A percentile compares a stretch with the other conserved stretches of the same genome.
Conservation (phyloP, 2,329 filamentous ascomycete genomes). For the Phaeosphaeriaceae sp. region DNA sequence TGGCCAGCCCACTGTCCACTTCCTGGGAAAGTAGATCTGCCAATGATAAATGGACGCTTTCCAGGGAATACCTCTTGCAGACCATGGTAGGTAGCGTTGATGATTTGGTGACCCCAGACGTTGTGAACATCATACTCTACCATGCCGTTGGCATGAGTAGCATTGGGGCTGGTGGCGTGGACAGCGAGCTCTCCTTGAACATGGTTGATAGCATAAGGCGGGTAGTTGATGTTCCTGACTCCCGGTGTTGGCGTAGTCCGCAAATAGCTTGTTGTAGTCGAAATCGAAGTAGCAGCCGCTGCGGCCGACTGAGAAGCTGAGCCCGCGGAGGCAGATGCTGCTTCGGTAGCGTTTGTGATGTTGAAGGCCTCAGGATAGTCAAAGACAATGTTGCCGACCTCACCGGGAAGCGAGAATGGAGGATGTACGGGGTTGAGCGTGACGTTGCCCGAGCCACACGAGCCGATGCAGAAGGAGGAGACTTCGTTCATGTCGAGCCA, state of each 20-base stretch:
- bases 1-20: slow-evolving; percentile 78
- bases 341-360: slow-evolving; percentile 71
- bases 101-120: slow-evolving; percentile 71
- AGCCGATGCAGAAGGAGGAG: slow-evolving; percentile 72
- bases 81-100: slow-evolving; percentile 78
- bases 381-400: slow-evolving; percentile 65
- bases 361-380: slow-evolving; percentile 75
- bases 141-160: slow-evolving; percentile 75
- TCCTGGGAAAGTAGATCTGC: slow-evolving; percentile 80
- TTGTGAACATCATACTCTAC: slow-evolving; percentile 86
- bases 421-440: slow-evolving; percentile 73
- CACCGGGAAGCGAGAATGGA: slow-evolving; percentile 69
- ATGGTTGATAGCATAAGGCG: slow-evolving; percentile 79
- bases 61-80: slow-evolving; percentile 68
- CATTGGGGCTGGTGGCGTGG: slow-evolving; percentile 77
- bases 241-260: slow-evolving; percentile 68
- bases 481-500: slow-evolving; percentile 71
- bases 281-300: slow-evolving; percentile 9
- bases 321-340: slow-evolving; percentile 62
- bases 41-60: slow-evolving; percentile 84
- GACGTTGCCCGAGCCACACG: slow-evolving; percentile 71
- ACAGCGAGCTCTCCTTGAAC: slow-evolving; percentile 74
- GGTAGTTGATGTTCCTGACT: slow-evolving; percentile 71
- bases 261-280: slow-evolving; percentile 55
- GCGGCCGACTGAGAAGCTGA: background rate